Evolutionary conservation across 805 yeast genomes (phyloP), one percentile per base, ranked within the genome.

Genomic region (Metschnikowia lochheadii): DNA sequence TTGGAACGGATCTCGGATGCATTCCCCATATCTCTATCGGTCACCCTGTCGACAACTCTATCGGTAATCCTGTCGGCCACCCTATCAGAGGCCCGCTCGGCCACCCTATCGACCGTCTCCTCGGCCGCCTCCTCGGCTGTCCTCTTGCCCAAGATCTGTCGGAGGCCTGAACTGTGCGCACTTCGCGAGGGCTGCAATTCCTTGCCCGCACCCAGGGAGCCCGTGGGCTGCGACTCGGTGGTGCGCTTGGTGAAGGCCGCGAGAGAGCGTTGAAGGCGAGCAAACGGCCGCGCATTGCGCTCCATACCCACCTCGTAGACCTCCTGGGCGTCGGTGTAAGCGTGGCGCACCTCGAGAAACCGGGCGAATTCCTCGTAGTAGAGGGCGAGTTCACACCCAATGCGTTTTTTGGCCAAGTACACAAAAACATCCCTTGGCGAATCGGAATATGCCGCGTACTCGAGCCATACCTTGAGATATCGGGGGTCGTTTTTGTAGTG

Each of bases 401-500:
- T 87, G 44, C 77, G 81, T 55, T 85, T 83, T 53, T 84, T 79
- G 40, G 83, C 80, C 66, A 92, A 72, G 61, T 84, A 89, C 5
- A 80, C 73, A 63, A 85, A 90, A 2, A 87, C 73, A 48, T 85
- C 91, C 39, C 81, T 70, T 0, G 91, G 90, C 14, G 84, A 77
- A 52, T 84, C 88, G 1, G 86, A 78, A 60, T 78, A 83, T 21
- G 76, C 78, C 7, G 87, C 81, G 63, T 89, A 90, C 56, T 82
- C 83, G 37, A 91, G 66, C 97, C 99, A 92, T 1, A 90, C 76
- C 54, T 76, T 78, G 45, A 92, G 66, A 61, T 87, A 90, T 44
- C 97, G 69, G 1, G 92, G 82, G 63, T 92, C 97, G 63, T 91
- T 85, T 52, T 82, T 84, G 64, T 90, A 92, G 53, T 81, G 82